Base-by-base conservation (phyloP, 129 eudicot species). In the Flaveria trinervia region DNA sequence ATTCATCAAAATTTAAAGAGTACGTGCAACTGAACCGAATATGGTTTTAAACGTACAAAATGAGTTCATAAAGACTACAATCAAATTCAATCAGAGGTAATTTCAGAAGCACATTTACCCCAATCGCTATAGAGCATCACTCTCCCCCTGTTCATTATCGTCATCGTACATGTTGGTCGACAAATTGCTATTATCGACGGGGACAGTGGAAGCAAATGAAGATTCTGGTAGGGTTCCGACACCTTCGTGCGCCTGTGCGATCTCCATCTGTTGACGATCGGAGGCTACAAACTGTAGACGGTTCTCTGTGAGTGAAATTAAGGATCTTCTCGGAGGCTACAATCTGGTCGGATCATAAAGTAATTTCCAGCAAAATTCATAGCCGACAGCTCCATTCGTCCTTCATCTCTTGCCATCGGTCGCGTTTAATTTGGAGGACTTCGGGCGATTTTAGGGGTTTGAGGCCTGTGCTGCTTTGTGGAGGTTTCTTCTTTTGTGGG, bases 111-210 rank as follows among this genome's bases (percentile, higher is more conserved):
- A 62, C 79, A 64, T 62, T 75, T 17, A 61, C 16, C 67, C 18
- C 25, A 30, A 77, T 4, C 39, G n/a, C 16, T 36, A 41, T 22
- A 52, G 7, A 12, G 20, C 45, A 41, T 12, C 77, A 41, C 15
- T 68, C 7, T 43, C n/a, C n/a, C n/a, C 96, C 41, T 36, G 8
- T 36, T 92, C 97, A 1, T 92, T 92, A 3, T 92, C 97, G 52
- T 82, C 87, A 64, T 22, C 81, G 78, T 71, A 76, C 43, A 66
- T 68, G 56, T 44, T 18, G 33, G 46, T 3, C 70, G 70, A 61
- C 25, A 48, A 8, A 74, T 9, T 48, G 30, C 18, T 33, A 26
- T 28, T 72, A 60, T 76, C 55, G 46, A n/a, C 26, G n/a, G 43
- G 18, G 9, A 57, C 20, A n/a, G 54, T 36, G 10, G 86, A 76